Conservation (phyloP, 164 flowering plant genomes). For the Warburgia ugandensis region DNA sequence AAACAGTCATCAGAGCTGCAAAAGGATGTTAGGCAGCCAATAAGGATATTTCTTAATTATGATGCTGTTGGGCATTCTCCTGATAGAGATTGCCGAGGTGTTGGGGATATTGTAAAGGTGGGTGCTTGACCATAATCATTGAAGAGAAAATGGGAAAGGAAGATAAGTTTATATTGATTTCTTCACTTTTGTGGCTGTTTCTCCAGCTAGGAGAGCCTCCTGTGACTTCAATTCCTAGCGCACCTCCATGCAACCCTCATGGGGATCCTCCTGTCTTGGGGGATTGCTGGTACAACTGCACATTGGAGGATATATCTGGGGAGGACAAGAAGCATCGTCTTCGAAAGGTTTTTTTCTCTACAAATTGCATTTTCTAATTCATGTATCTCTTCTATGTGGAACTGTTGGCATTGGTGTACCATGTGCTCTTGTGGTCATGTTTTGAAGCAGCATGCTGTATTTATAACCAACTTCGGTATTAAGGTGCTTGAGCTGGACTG, state of each 20-base stretch:
- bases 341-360: conserved; percentile 51
- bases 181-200: conserved; percentile 4
- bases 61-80: conserved; percentile 98
- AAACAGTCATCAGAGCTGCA: conserved; percentile 19
- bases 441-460: too few species aligned
- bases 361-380: background rate
- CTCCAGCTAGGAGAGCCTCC: conserved; percentile 94
- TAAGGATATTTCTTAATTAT: conserved; percentile 91
- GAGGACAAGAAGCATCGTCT: conserved; percentile 88
- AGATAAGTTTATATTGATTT: too few species aligned
- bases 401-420: too few species aligned
- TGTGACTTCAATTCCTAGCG: conserved; percentile 33
- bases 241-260: conserved; percentile 81
- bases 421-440: too few species aligned
- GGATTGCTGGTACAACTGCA: conserved; percentile 99
- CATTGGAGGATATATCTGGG: conserved; percentile 81
- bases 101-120: conserved; percentile 90
- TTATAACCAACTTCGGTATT: too few species aligned
- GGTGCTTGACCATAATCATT: conserved; percentile 17
- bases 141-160: too few species aligned
- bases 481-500: too few species aligned
- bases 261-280: conserved; percentile 84
- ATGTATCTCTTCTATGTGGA: too few species aligned
- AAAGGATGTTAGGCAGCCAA: conserved; percentile 55
- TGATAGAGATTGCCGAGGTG: conserved; percentile 85